A percentile compares a stretch with the other conserved stretches of the same genome.
phyloP scores from a whole-genome alignment of 2,329 filamentous ascomycete genomes.

The Ustilaginoidea virens region DNA sequence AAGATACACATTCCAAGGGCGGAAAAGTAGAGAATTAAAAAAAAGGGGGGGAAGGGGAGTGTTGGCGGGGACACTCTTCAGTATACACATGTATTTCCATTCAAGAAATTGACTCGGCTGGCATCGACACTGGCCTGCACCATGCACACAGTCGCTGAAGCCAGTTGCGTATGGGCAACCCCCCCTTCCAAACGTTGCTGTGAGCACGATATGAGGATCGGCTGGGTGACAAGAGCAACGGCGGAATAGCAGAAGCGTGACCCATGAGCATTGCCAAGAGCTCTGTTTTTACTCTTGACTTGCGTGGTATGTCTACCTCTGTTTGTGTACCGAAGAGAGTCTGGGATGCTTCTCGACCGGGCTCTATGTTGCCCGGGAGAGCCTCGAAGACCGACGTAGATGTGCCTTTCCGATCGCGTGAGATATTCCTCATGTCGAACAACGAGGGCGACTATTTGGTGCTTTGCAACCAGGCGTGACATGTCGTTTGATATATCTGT shows the following conservation, averaged over 20 bases:
- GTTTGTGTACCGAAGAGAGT: conserved; percentile 13
- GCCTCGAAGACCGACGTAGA: conserved; percentile 19
- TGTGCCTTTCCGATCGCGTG: conserved; percentile 24
- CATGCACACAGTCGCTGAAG: conserved; percentile 36
- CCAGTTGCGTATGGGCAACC: conserved; percentile 21
- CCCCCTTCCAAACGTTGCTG: conserved; percentile 18
- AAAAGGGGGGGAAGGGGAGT: no score
- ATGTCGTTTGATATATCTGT: conserved; percentile 3
- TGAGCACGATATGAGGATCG: conserved; percentile 35
- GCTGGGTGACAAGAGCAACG: conserved; percentile 39
- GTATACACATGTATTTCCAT: conserved; percentile 42
- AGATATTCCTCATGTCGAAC: conserved; percentile 25
- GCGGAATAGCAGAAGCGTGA: conserved; percentile 44
- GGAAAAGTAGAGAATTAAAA: no score
- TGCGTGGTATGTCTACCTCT: not conserved
- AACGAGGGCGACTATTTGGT: conserved; percentile 25
- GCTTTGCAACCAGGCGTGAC: conserved; percentile 21
- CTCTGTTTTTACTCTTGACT: conserved; percentile 12
- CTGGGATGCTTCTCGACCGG: conserved; percentile 29
- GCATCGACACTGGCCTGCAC: conserved; percentile 37
- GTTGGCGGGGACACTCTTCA: conserved; percentile 29
- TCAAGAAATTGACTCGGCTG: conserved; percentile 24
- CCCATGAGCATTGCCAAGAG: conserved; percentile 35
- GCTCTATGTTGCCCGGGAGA: conserved; percentile 24
- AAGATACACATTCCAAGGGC: no score